Base-by-base conservation (phyloP, 1,284 basidiomycete genomes). In the Moesziomyces globuligerus region DNA sequence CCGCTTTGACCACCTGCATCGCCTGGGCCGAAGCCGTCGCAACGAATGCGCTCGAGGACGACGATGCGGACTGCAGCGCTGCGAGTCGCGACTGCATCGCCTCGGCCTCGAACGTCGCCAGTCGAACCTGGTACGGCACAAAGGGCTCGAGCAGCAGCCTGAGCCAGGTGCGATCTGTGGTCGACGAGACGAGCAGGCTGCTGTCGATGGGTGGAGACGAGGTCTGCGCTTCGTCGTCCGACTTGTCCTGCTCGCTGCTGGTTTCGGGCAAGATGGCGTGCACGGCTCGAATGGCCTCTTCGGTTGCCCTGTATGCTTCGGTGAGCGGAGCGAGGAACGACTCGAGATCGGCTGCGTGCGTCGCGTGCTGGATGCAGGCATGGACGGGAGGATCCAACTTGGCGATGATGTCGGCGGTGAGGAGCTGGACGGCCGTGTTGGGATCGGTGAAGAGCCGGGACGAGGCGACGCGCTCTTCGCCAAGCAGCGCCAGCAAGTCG, bases 401-500 rank as follows among this genome's bases (percentile, higher is more conserved):
- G 23, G 34, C 39, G 1, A 72, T 20, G 29, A 61, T 42, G 29
- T 57, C 36, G 3, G 56, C 46, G 15, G 53, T 47, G 25, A 76
- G 61, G 7, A 60, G 53, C 36, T 59, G 55, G 8, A 58, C 48
- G 21, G 55, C 60, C 32, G 18, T 18, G 44, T 59, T 55, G 1
- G 56, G 48, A 48, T 74, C 50, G 1, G 53, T 38, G 23, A 76
- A 74, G 34, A 76, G 53, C 9, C 32, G 40, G 4, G 54, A 40
- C 3, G 61, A 53, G 17, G 53, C 59, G 17, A 69, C 45, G n/a
- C 68, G 57, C 21, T 76, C 74, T 28, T 74, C 69, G 18, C 62
- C 65, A n/a, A 76, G 53, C 38, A 76, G 28, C 4, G 52, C 71
- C 5, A 68, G 42, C 9, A 72, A 32, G 25, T 60, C 58, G n/a